Evolutionary conservation across 257 asterid genomes (phyloP).

Genomic region (Craterostigma plantagineum): DNA sequence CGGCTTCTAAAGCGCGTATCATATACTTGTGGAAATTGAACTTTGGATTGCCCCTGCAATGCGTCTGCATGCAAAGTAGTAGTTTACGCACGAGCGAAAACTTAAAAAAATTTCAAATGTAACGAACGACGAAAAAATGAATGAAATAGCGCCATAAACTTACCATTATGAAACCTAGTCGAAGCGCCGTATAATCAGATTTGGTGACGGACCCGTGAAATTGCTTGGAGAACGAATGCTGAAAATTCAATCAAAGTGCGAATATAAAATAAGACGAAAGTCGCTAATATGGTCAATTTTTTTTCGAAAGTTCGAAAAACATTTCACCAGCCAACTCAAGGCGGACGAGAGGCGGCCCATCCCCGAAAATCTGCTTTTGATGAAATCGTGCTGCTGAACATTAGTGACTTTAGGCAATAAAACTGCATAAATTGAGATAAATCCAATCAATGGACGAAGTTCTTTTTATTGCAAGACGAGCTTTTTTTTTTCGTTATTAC

Average conservation of each 20-base stretch:
- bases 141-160: not conserved
- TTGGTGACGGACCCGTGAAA: conserved; percentile 24
- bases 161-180: conserved; percentile 37
- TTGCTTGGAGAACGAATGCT: conserved; percentile 36
- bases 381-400: conserved; percentile 35
- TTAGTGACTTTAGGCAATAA: conserved; percentile 12
- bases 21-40: conserved; percentile 34
- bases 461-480: not conserved
- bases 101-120: not conserved
- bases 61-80: conserved; percentile 11
- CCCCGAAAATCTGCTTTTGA: conserved; percentile 29
- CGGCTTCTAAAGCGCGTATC: conserved; percentile 27
- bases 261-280: not conserved
- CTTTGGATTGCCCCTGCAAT: conserved; percentile 19
- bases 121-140: not conserved
- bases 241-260: not conserved
- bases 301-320: no score
- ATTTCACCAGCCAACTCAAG: conserved; percentile 48
- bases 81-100: conserved; percentile 1
- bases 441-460: not conserved
- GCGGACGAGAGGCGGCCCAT: conserved; percentile 13
- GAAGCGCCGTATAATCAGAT: conserved; percentile 24
- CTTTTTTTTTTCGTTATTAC: not conserved
- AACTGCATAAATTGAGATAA: conserved; percentile 16
- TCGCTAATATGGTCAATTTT: not conserved